These are phyloP conservation scores for Westerdykella aurantiaca DNA, from an alignment of 2,329 filamentous ascomycete genomes.

Conservation along the genomic window DNA sequence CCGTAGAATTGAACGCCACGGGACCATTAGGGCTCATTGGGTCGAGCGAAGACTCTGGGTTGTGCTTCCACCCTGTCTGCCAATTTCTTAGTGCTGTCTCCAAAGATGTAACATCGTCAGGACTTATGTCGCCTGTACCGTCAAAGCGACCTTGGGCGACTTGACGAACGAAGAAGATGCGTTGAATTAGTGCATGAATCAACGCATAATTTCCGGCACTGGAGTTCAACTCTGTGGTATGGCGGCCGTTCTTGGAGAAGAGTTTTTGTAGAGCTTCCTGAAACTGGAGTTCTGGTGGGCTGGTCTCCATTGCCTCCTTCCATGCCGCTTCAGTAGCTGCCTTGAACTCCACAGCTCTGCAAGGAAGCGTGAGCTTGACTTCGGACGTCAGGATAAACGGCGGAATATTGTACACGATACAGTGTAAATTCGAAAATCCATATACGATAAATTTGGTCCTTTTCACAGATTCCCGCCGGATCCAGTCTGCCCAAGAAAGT, in stretches of 20 bases:
- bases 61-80: constrained; percentile 38
- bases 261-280: constrained; percentile 31
- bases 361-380: constrained; percentile 51
- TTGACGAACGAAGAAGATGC: constrained; percentile 64
- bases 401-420: constrained; percentile 57
- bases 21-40: constrained; percentile 54
- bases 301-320: constrained; percentile 34
- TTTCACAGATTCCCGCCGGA: constrained; percentile 48
- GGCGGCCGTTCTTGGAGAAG: constrained; percentile 28
- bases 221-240: constrained; percentile 28
- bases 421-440: constrained; percentile 56
- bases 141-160: constrained; percentile 31
- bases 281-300: constrained; percentile 22
- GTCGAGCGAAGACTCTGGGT: constrained; percentile 40
- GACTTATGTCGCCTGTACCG: constrained; percentile 25
- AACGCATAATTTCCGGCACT: constrained; percentile 60
- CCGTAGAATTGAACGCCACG: constrained; percentile 62
- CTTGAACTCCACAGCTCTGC: constrained; percentile 51
- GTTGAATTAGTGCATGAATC: constrained; percentile 66
- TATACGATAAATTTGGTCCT: constrained; percentile 54
- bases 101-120: constrained; percentile 39
- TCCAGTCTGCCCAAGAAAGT: constrained; percentile 51
- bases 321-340: constrained; percentile 48
- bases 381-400: constrained; percentile 53
- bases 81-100: constrained; percentile 42